These are phyloP conservation scores for Aspergillus ustus DNA, from an alignment of 2,329 filamentous ascomycete genomes.

Conservation along the genomic window DNA sequence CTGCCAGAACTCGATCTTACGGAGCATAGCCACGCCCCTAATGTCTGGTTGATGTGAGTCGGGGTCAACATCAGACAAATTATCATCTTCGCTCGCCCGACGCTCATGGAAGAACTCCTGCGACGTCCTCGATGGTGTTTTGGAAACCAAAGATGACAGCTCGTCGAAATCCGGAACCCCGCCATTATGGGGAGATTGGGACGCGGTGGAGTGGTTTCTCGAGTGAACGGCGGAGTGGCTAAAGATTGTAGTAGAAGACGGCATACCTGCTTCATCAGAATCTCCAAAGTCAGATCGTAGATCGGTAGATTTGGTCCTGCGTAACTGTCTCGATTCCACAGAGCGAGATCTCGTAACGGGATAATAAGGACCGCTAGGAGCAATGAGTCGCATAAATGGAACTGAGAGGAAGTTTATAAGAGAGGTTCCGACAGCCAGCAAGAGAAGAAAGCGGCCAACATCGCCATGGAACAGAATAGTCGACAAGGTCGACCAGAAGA, in stretches of 20 bases:
- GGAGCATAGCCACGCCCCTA: conserved; percentile 76
- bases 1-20: conserved; percentile 83
- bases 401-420: conserved; percentile 75
- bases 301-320: conserved; percentile 37
- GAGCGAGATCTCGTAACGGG: conserved; percentile 40
- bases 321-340: conserved; percentile 38
- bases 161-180: conserved; percentile 63
- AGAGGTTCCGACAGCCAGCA: conserved; percentile 81
- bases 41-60: conserved; percentile 87
- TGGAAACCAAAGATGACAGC: conserved; percentile 79
- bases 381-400: conserved; percentile 81
- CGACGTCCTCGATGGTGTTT: conserved; percentile 57
- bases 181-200: conserved; percentile 28
- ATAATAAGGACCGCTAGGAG: conserved; percentile 55
- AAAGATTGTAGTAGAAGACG: conserved; percentile 38
- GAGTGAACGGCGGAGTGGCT: conserved; percentile 31
- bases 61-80: conserved; percentile 66
- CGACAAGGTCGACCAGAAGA: conserved; percentile 88
- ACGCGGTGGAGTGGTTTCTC: conserved; percentile 37
- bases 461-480: conserved; percentile 79
- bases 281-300: conserved; percentile 29
- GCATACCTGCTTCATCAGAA: conserved; percentile 44
- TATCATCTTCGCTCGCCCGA: conserved; percentile 42
- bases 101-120: conserved; percentile 51
- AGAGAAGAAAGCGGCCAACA: conserved; percentile 77